Evolutionary conservation across 768 basidiomycete genomes (phyloP).

Genomic region (Kockovaella imperatae): DNA sequence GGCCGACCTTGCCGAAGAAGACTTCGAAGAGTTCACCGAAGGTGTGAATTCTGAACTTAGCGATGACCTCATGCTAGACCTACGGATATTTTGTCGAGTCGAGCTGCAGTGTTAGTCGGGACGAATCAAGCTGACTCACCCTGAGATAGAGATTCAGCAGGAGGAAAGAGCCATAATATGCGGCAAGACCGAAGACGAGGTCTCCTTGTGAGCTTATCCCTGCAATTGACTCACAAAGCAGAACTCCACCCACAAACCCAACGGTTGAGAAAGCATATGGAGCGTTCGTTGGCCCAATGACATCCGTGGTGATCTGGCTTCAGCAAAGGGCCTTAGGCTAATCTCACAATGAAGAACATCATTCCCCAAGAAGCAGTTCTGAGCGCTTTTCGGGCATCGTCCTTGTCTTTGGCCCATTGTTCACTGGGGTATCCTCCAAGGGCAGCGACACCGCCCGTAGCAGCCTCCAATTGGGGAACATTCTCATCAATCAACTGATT

Average conservation of each 20-base stretch:
- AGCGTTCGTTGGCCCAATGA: constrained; percentile 2
- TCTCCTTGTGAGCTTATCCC: not conserved
- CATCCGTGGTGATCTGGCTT: constrained; percentile 6
- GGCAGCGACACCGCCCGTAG: not conserved
- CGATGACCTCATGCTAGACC: not conserved
- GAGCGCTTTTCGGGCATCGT: not conserved
- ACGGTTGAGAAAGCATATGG: constrained; percentile 3
- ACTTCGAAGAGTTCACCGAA: constrained; percentile 4
- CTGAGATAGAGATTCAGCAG: constrained; percentile 2
- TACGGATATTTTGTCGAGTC: constrained; percentile 1
- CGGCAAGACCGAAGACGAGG: constrained; percentile 4
- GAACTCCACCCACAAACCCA: not conserved
- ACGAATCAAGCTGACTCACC: not conserved
- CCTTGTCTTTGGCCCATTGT: not conserved
- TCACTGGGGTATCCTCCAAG: not conserved
- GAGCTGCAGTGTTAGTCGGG: not conserved
- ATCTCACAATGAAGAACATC: constrained; percentile 3
- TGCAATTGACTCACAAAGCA: not conserved
- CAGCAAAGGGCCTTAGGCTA: not conserved
- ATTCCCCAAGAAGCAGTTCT: constrained; percentile 3
- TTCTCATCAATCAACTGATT: not conserved
- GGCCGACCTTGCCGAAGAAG: constrained; percentile 4
- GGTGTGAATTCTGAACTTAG: not conserved
- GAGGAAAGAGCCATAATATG: constrained; percentile 1
- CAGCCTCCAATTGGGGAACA: not conserved